These are phyloP conservation scores for Botrytis medusae DNA, from an alignment of 2,329 filamentous ascomycete genomes.

Conservation along the genomic window DNA sequence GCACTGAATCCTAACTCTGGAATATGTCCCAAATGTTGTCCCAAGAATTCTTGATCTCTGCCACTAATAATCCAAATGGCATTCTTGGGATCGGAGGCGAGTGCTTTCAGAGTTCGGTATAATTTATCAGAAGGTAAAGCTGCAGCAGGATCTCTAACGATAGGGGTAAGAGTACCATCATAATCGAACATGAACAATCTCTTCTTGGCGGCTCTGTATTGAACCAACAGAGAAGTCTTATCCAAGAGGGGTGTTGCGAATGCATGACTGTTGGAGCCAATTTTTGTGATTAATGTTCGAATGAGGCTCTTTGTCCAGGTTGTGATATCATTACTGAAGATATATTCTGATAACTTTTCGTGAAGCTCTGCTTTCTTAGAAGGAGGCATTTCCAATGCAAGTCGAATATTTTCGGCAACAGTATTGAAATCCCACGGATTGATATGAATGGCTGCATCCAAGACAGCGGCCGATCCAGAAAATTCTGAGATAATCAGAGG, in stretches of 20 bases:
- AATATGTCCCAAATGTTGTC: slow-evolving; percentile 91
- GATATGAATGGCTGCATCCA: slow-evolving; percentile 87
- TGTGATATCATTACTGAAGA: slow-evolving; percentile 82
- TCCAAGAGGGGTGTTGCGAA: slow-evolving; percentile 82
- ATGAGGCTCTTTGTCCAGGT: slow-evolving; percentile 81
- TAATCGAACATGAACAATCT: slow-evolving; percentile 99
- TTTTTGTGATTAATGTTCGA: slow-evolving; percentile 73
- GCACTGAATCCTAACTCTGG: slow-evolving; percentile 86
- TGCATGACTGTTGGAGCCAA: slow-evolving; percentile 73
- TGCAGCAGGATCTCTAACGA: slow-evolving; percentile 86
- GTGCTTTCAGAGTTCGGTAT: slow-evolving; percentile 72
- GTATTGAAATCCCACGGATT: slow-evolving; percentile 91
- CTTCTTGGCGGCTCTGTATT: slow-evolving; percentile 73
- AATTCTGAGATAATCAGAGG: slow-evolving; percentile 95
- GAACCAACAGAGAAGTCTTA: slow-evolving; percentile 65
- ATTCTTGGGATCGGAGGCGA: slow-evolving; percentile 79
- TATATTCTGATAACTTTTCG: slow-evolving; percentile 74
- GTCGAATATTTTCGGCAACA: slow-evolving; percentile 79
- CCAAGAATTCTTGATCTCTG: slow-evolving; percentile 86
- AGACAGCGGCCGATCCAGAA: slow-evolving; percentile 85
- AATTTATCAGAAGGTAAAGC: slow-evolving; percentile 85
- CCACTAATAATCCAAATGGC: slow-evolving; percentile 98
- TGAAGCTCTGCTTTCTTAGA: slow-evolving; percentile 69
- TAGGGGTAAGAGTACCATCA: slow-evolving; percentile 92
- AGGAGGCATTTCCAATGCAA: slow-evolving; percentile 73